Evolutionary conservation across 1,139 yeast genomes (phyloP).

Genomic region (Diutina scorzettiae): DNA sequence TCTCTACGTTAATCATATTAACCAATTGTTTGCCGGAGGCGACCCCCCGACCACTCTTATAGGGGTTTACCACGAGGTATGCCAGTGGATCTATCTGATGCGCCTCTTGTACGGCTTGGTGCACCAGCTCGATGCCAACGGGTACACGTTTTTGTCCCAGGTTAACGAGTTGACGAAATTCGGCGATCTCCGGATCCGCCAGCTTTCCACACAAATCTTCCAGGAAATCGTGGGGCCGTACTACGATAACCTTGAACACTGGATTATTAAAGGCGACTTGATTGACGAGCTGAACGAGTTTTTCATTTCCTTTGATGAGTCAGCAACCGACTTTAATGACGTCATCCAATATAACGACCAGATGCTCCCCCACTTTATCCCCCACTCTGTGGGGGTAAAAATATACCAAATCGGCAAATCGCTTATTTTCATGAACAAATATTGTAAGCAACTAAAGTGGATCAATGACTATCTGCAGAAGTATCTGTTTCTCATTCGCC

Average conservation of each 20-base stretch:
- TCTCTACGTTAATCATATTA: slow-evolving; percentile 43
- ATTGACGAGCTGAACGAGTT: slow-evolving; percentile 48
- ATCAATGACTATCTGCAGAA: slow-evolving; percentile 31
- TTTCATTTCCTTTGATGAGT: slow-evolving; percentile 37
- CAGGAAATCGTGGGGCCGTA: slow-evolving; percentile 46
- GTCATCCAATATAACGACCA: slow-evolving; percentile 22
- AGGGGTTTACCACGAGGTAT: slow-evolving; percentile 32
- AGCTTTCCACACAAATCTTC: slow-evolving; percentile 35
- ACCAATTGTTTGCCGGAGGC: slow-evolving; percentile 28
- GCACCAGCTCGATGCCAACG: slow-evolving; percentile 25
- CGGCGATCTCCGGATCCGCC: slow-evolving; percentile 48
- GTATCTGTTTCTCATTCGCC: slow-evolving; percentile 19
- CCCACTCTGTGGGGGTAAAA: slow-evolving; percentile 32
- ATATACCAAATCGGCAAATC: slow-evolving; percentile 73
- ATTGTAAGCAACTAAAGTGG: slow-evolving; percentile 54
- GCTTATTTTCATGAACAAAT: slow-evolving; percentile 51
- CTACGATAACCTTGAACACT: slow-evolving; percentile 44
- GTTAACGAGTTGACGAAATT: slow-evolving; percentile 41
- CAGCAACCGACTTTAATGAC: slow-evolving; percentile 22
- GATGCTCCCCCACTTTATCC: slow-evolving; percentile 47
- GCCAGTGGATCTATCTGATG: slow-evolving; percentile 40
- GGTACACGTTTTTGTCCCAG: slow-evolving; percentile 45
- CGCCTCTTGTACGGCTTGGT: slow-evolving; percentile 41
- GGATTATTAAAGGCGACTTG: slow-evolving; percentile 64
- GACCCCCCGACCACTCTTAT: slow-evolving; percentile 19